Percentiles rank a stretch among this genome's conserved stretches.
These are phyloP conservation scores for Colletotrichum tofieldiae DNA, from an alignment of 2,329 filamentous ascomycete species.

Conservation along the genomic window DNA sequence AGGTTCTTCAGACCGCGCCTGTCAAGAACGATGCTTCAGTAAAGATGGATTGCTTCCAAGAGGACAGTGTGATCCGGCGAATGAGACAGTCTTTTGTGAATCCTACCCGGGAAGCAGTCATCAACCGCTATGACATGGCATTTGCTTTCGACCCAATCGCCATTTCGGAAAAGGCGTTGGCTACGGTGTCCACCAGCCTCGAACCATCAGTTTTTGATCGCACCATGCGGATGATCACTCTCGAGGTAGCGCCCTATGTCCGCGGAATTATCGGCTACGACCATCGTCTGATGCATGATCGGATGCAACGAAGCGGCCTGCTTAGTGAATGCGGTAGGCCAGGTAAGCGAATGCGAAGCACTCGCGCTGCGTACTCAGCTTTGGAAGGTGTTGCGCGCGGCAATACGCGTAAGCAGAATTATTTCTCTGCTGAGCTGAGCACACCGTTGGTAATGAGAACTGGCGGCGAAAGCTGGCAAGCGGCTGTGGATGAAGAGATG, in stretches of 20 bases:
- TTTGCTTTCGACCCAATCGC: conserved; percentile 75
- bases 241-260: conserved; percentile 92
- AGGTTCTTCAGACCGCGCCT: conserved; percentile 22
- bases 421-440: conserved; percentile 77
- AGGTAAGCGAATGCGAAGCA: conserved; percentile 74
- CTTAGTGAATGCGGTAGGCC: conserved; percentile 70
- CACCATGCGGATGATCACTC: conserved; percentile 73
- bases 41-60: conserved; percentile 48
- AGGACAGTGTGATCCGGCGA: conserved; percentile 51
- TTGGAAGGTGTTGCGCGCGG: conserved; percentile 81
- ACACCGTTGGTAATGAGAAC: conserved; percentile 77
- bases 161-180: conserved; percentile 60
- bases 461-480: conserved; percentile 62
- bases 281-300: conserved; percentile 77
- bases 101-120: conserved; percentile 44
- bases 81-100: conserved; percentile 57
- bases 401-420: conserved; percentile 78
- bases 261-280: conserved; percentile 88
- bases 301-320: conserved; percentile 71
- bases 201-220: conserved; percentile 85
- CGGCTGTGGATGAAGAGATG: conserved; percentile 42
- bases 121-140: conserved; percentile 69
- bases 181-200: conserved; percentile 59
- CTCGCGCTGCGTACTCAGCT: conserved; percentile 82
- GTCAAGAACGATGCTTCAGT: not conserved